Base-by-base conservation (phyloP, 148 eudicot genomes). In the Persicaria tinctoria region DNA sequence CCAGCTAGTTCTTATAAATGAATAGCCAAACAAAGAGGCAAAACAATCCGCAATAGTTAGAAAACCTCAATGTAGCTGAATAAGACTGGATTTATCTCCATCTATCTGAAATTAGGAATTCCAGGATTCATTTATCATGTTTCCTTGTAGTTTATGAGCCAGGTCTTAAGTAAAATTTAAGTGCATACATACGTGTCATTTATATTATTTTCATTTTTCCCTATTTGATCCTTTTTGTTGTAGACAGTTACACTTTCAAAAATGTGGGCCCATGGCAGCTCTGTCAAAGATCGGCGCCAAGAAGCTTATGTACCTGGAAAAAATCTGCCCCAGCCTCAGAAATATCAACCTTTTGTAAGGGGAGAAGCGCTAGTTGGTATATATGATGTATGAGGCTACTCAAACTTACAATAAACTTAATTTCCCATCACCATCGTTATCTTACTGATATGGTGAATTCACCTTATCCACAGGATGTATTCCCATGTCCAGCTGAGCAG, bases 201-300 rank as follows among this genome's bases (percentile, higher is more conserved):
- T 66, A 66, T 14, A 13, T 17, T 44, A 17, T 66, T 41, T 66
- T 7, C 48, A 12, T 18, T 38, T 41, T 66, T 66, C 70, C 44
- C 44, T 38, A 2, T 41, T 14, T 66, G 17, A 41, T 66, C 70
- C 70, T 12, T 6, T 66, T 66, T 66, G 74, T 66, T 66, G 74
- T 87, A 94, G 98, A 96, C 88, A 78, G 83, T 79, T 57, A 92
- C 89, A 79, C 89, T 88, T 38, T 87, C 96, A 48, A 96, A 86
- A 81, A 83, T 90, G 71, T 90, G 92, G 79, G 96, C 91, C 12
- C 87, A 80, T 75, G 90, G 96, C 75, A 91, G 89, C 78, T 94
- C 97, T 18, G 51, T 85, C 45, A 82, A 83, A 81, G 81, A 77
- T 27, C 49, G 82, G 78, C 84, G 80, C 76, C 81, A 78, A 69